Percentiles rank a stretch among this genome's conserved stretches.
Conservation (phyloP, 805 yeast species). For the Sugiyamaella americana region DNA sequence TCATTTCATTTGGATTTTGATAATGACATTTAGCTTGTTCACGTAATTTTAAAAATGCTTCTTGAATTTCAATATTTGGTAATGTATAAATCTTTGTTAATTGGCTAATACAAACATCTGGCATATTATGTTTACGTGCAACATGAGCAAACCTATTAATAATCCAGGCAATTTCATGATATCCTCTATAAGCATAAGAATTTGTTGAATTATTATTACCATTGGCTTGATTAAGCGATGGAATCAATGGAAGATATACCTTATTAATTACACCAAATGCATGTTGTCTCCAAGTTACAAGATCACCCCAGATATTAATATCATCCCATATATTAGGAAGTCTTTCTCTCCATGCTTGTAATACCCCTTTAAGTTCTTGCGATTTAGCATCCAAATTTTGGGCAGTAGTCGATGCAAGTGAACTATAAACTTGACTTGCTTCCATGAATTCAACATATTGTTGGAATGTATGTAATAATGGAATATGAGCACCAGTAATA, state of each 20-base stretch:
- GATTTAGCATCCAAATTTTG: slow-evolving; percentile 88
- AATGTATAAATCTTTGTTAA: slow-evolving; percentile 88
- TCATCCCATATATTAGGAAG: slow-evolving; percentile 97
- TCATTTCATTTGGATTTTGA: slow-evolving; percentile 81
- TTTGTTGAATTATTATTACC: slow-evolving; percentile 47
- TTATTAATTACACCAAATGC: slow-evolving; percentile 94
- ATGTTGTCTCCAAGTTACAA: slow-evolving; percentile 98
- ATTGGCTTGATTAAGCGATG: slow-evolving; percentile 62
- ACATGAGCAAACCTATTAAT: slow-evolving; percentile 97
- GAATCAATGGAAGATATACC: slow-evolving; percentile 88
- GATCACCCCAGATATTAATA: slow-evolving; percentile 93
- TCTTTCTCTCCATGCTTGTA: slow-evolving; percentile 98
- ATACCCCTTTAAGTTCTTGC: slow-evolving; percentile 87
- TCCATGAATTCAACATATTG: slow-evolving; percentile 97
- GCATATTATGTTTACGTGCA: slow-evolving; percentile 93
- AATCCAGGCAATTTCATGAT: slow-evolving; percentile 99
- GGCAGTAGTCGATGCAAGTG: slow-evolving; percentile 82
- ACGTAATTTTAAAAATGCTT: slow-evolving; percentile 88
- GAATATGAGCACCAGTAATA: slow-evolving; percentile 76
- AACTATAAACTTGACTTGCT: slow-evolving; percentile 88
- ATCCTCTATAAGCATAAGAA: slow-evolving; percentile 94
- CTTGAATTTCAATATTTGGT: slow-evolving; percentile 97
- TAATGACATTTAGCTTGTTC: slow-evolving; percentile 98
- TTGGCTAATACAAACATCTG: slow-evolving; percentile 92
- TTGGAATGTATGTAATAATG: slow-evolving; percentile 88